Conservation (phyloP, 75 land plant species). For the Pinus tabuliformis region DNA sequence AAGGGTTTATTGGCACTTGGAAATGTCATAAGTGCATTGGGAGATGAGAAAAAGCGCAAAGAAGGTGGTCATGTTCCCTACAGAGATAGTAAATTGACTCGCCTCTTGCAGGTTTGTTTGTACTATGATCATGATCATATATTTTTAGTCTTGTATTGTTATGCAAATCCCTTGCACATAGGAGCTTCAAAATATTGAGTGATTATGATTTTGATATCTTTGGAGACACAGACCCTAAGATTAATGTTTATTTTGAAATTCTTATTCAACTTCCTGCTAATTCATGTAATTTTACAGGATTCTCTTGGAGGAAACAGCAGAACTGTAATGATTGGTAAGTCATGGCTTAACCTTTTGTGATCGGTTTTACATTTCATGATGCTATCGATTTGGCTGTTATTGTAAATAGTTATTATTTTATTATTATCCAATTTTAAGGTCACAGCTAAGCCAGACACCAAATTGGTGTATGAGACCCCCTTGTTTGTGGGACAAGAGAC, state of each 20-base stretch:
- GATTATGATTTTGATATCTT: neutral
- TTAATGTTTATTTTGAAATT: constrained; percentile 2
- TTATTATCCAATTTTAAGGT: too few species aligned
- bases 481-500: too few species aligned
- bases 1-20: constrained; percentile 96
- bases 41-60: constrained; percentile 97
- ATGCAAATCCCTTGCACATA: neutral
- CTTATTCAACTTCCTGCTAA: neutral
- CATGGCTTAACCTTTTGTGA: too few species aligned
- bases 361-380: too few species aligned
- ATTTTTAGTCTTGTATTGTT: neutral
- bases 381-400: too few species aligned
- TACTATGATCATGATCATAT: neutral
- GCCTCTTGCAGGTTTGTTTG: constrained; percentile 73
- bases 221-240: neutral
- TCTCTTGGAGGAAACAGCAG: constrained; percentile 99
- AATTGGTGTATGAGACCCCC: too few species aligned
- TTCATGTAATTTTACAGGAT: constrained; percentile 55
- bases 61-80: constrained; percentile 99
- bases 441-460: too few species aligned
- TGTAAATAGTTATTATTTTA: too few species aligned
- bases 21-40: constrained; percentile 99
- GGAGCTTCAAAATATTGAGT: neutral
- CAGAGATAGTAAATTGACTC: constrained; percentile 96
- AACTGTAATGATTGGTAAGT: constrained; percentile 95